Conservation (phyloP, 2,329 filamentous ascomycete species). For the Hyphodiscus sp. region DNA sequence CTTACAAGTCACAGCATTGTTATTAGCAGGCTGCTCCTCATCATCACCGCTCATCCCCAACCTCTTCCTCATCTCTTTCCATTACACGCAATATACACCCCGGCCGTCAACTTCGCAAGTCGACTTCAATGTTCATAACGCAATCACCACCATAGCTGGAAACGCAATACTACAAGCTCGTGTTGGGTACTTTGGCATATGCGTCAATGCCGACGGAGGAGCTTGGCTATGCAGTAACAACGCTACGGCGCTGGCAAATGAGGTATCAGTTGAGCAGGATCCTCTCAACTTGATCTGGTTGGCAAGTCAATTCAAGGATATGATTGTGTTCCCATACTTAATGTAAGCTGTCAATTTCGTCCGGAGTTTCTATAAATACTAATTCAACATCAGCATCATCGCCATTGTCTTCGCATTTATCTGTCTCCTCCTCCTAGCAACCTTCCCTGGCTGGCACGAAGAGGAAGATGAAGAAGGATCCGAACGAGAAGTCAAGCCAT, state of each 20-base stretch:
- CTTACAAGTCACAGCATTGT: conserved; percentile 55
- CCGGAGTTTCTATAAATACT: conserved; percentile 6
- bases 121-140: conserved; percentile 77
- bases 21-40: conserved; percentile 92
- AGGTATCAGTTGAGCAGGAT: conserved; percentile 86
- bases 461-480: conserved; percentile 74
- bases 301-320: conserved; percentile 94
- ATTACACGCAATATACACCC: conserved; percentile 79
- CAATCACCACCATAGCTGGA: conserved; percentile 86
- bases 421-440: conserved; percentile 89
- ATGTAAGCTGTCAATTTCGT: conserved; percentile 53
- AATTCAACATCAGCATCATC: conserved; percentile 62
- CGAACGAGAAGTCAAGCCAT: conserved; percentile 87
- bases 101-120: conserved; percentile 81
- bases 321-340: conserved; percentile 95
- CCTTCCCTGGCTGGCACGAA: conserved; percentile 96
- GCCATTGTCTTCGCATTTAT: conserved; percentile 96
- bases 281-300: conserved; percentile 97
- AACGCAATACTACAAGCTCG: conserved; percentile 78
- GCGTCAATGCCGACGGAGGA: conserved; percentile 84
- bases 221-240: conserved; percentile 96
- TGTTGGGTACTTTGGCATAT: conserved; percentile 97
- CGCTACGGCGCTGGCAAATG: conserved; percentile 83
- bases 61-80: conserved; percentile 97
- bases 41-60: conserved; percentile 90